Evolutionary conservation across 2,329 filamentous ascomycete genomes (phyloP).

Genomic region (Cladobotryum protrusum): DNA sequence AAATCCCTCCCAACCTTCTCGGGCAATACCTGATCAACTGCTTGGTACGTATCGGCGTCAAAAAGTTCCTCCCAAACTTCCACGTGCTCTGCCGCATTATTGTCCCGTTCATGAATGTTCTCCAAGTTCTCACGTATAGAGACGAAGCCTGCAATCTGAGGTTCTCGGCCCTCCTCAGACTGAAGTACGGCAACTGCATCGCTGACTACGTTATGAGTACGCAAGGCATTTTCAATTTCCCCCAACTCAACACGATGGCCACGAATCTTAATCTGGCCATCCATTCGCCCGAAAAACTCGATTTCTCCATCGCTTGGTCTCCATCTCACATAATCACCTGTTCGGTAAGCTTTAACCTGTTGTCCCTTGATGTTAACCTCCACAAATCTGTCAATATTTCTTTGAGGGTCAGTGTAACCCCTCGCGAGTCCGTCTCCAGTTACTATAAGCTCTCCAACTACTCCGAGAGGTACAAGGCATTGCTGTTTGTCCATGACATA

Average conservation of each 20-base stretch:
- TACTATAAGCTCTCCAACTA: conserved; percentile 16
- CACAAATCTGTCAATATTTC: conserved; percentile 11
- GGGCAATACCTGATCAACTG: not conserved
- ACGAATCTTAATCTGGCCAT: conserved; percentile 23
- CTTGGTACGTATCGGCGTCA: not conserved
- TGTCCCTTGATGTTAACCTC: conserved; percentile 4
- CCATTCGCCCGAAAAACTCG: conserved; percentile 8
- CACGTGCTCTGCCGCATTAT: not conserved
- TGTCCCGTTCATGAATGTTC: not conserved
- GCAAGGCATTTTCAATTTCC: conserved; percentile 22
- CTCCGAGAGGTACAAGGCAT: conserved; percentile 14
- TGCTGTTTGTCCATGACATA: conserved; percentile 12
- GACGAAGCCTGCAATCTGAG: conserved; percentile 4
- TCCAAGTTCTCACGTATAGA: not conserved
- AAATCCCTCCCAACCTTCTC: conserved; percentile 18
- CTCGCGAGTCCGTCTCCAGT: conserved; percentile 15
- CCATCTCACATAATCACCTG: conserved; percentile 10
- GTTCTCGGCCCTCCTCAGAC: conserved; percentile 1
- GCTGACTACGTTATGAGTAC: conserved; percentile 9
- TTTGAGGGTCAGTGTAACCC: conserved; percentile 12
- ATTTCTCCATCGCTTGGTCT: conserved; percentile 6
- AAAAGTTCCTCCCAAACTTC: conserved; percentile 1
- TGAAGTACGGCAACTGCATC: conserved; percentile 16
- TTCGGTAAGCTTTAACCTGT: conserved; percentile 6
- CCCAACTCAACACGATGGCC: conserved; percentile 25